Conservation (phyloP, 495 filamentous ascomycete species). For the Xylaria telfairii region DNA sequence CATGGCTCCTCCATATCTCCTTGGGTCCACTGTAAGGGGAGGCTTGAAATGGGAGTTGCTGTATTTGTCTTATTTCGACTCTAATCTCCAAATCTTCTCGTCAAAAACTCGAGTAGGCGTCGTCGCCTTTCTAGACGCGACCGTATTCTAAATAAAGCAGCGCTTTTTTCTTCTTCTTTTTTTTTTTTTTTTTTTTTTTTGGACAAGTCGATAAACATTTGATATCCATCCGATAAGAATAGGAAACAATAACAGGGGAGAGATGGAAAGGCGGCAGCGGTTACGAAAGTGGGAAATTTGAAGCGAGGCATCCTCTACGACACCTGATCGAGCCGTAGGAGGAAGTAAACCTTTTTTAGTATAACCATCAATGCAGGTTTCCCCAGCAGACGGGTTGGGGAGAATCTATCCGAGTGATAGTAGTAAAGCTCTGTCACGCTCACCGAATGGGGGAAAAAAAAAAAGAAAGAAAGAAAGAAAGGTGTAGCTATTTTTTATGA, state of each 20-base stretch:
- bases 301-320: no score
- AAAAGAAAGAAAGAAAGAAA: no score
- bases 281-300: not conserved
- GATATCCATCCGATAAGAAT: not conserved
- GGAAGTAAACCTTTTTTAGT: not conserved
- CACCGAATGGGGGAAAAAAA: no score
- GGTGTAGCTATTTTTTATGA: no score
- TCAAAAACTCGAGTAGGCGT: no score
- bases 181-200: not conserved
- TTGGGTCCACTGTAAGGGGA: slow-evolving; percentile 5
- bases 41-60: not conserved
- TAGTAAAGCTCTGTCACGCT: no score
- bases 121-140: not conserved
- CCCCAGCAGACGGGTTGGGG: not conserved
- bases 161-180: not conserved
- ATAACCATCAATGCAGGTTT: not conserved
- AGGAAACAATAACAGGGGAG: not conserved
- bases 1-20: slow-evolving; percentile 6
- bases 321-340: not conserved
- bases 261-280: not conserved
- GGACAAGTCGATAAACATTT: not conserved
- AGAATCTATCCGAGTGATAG: no score
- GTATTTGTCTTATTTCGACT: slow-evolving; percentile 3
- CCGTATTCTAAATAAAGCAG: not conserved
- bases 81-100: not conserved